Percentiles rank a stretch among this genome's conserved stretches.
phyloP scores from a whole-genome alignment of 225 moss, liverwort and hornwort genomes.

The Polytrichum commune region DNA sequence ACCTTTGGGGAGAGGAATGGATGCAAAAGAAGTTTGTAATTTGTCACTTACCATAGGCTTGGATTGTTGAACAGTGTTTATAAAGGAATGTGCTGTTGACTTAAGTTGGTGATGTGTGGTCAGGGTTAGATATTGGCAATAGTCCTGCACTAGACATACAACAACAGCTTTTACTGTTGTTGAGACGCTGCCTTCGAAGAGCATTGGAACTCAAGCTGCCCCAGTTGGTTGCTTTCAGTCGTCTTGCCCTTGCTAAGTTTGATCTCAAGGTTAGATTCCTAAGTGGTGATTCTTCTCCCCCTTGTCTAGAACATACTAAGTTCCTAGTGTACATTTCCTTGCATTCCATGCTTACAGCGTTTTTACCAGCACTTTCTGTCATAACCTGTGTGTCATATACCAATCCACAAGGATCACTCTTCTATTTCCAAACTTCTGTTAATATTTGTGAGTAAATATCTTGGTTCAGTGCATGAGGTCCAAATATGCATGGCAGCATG shows the following conservation, averaged over 20 bases:
- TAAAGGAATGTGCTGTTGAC: not conserved
- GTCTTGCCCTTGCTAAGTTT: constrained; percentile 85
- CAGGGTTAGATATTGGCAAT: constrained; percentile 34
- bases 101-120: not conserved
- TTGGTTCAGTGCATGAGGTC: not conserved
- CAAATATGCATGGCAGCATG: constrained; percentile 31
- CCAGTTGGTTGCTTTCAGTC: constrained; percentile 84
- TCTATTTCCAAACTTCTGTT: not conserved
- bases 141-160: constrained; percentile 45
- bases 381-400: not conserved
- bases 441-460: not conserved
- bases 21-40: too few species aligned
- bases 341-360: not conserved
- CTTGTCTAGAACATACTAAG: not conserved
- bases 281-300: not conserved
- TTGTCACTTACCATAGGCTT: too few species aligned
- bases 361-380: not conserved
- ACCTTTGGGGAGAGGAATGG: too few species aligned
- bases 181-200: constrained; percentile 79
- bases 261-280: constrained; percentile 37
- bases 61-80: too few species aligned
- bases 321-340: too few species aligned
- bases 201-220: constrained; percentile 80
- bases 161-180: constrained; percentile 66
- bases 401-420: not conserved